A percentile compares a stretch with the other conserved stretches of the same genome.
Evolutionary conservation across 148 eudicot species (phyloP).

Genomic region (Chenopodium formosanum): DNA sequence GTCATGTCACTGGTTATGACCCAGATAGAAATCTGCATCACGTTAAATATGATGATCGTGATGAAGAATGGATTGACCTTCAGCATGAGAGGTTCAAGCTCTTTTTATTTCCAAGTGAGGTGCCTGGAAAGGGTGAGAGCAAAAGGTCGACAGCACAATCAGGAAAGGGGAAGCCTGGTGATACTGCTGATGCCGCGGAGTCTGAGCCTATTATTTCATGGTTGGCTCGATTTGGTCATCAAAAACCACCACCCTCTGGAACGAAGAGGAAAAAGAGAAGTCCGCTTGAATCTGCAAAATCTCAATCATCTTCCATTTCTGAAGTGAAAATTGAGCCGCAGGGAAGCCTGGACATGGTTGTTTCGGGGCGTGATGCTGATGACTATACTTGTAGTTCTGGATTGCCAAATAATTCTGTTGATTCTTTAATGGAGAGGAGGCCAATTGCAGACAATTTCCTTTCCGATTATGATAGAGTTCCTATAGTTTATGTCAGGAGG

Average conservation of each 20-base stretch:
- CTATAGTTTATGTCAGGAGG: constrained; percentile 73
- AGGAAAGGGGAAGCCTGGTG: constrained; percentile 20
- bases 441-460: constrained; percentile 26
- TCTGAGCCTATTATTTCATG: constrained; percentile 88
- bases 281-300: constrained; percentile 25
- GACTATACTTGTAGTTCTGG: constrained; percentile 29
- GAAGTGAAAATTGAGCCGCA: constrained; percentile 31
- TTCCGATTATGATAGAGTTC: constrained; percentile 27
- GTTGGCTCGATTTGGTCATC: constrained; percentile 62
- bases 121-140: constrained; percentile 46
- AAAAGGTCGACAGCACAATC: constrained; percentile 24
- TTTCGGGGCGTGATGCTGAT: constrained; percentile 32
- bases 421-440: constrained; percentile 17
- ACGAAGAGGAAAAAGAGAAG: constrained; percentile 48
- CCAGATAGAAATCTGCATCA: constrained; percentile 68
- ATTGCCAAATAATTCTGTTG: constrained; percentile 28
- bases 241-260: constrained; percentile 47
- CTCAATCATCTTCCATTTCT: constrained; percentile 33
- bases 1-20: constrained; percentile 70
- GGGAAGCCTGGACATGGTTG: constrained; percentile 28
- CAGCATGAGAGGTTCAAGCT: constrained; percentile 78
- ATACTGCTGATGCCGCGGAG: constrained; percentile 45
- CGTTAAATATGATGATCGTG: constrained; percentile 87
- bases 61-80: constrained; percentile 89
- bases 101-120: constrained; percentile 77